phyloP scores from a whole-genome alignment of 768 basidiomycete genomes.

The Termitomyces sp. region DNA sequence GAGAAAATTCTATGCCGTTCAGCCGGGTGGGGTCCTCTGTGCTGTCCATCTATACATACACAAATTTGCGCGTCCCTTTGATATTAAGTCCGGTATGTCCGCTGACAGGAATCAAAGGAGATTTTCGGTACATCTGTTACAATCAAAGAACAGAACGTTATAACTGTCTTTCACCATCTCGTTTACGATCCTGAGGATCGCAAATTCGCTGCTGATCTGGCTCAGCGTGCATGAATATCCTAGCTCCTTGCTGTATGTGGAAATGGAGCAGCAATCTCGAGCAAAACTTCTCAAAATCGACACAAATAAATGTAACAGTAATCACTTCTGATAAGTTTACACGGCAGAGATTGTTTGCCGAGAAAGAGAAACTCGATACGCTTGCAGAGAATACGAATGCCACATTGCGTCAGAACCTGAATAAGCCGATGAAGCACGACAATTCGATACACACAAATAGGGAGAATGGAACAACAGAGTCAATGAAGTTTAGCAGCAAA shows the following conservation, averaged over 20 bases:
- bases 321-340: not conserved
- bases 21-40: conserved; percentile 35
- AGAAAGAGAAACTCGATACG: conserved; percentile 27
- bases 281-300: conserved; percentile 37
- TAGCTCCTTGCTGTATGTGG: conserved; percentile 37
- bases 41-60: conserved; percentile 40
- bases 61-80: conserved; percentile 42
- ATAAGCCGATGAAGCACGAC: conserved; percentile 43
- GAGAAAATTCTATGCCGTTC: conserved; percentile 38
- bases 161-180: conserved; percentile 28
- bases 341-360: not conserved
- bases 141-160: conserved; percentile 31
- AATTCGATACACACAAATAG: conserved; percentile 21
- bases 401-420: conserved; percentile 37
- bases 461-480: conserved; percentile 23
- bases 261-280: conserved; percentile 36
- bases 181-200: conserved; percentile 26
- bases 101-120: conserved; percentile 31
- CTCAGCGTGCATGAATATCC: conserved; percentile 44
- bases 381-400: conserved; percentile 42
- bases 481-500: conserved; percentile 31
- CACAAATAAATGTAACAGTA: conserved; percentile 30
- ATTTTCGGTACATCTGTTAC: conserved; percentile 32
- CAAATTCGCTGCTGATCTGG: conserved; percentile 29
- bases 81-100: conserved; percentile 49